Percentiles rank a stretch among this genome's conserved stretches.
These are phyloP conservation scores for Fabrea salina DNA, from an alignment of 169 alveolate genomes.

Conservation along the genomic window DNA sequence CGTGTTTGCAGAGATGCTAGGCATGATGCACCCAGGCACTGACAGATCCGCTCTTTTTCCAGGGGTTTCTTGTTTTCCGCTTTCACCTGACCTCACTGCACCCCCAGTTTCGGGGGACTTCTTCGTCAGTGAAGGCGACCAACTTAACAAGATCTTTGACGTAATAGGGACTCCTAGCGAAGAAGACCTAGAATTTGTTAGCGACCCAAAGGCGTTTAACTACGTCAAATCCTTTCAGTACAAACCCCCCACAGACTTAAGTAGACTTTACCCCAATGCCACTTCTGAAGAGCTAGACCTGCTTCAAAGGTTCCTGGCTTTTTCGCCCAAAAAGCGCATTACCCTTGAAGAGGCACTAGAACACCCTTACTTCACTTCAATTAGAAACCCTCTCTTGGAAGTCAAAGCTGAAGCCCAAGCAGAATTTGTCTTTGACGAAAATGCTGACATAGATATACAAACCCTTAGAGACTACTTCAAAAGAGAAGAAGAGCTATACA, in stretches of 20 bases:
- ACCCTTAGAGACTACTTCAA: conserved; percentile 4
- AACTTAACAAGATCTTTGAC: conserved; percentile 94
- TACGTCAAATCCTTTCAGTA: conserved; percentile 62
- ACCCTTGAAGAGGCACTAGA: conserved; percentile 94
- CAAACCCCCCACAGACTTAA: conserved; percentile 49
- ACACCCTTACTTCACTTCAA: conserved; percentile 89
- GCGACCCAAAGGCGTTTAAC: conserved; percentile 67
- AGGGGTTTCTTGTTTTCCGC: conserved; percentile 95
- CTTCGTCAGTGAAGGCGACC: conserved; percentile 89
- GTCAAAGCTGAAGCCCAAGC: conserved; percentile 10
- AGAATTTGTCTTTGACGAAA: conserved; percentile 19
- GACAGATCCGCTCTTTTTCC: conserved; percentile 97
- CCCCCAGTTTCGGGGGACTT: conserved; percentile 77
- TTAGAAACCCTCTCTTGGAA: conserved; percentile 16
- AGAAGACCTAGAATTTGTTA: conserved; percentile 83
- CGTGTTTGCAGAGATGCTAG: conserved; percentile 94
- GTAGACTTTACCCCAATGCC: conserved; percentile 72
- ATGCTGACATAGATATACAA: background rate
- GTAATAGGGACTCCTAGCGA: conserved; percentile 96
- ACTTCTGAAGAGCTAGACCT: conserved; percentile 86
- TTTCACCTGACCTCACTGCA: conserved; percentile 91
- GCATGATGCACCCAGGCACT: conserved; percentile 90
- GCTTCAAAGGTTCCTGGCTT: conserved; percentile 86
- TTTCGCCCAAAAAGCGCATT: conserved; percentile 92
- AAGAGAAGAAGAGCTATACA: too few relatives aligned